Conservation (phyloP, 495 filamentous ascomycete species). For the Barbatosphaeria neglecta region DNA sequence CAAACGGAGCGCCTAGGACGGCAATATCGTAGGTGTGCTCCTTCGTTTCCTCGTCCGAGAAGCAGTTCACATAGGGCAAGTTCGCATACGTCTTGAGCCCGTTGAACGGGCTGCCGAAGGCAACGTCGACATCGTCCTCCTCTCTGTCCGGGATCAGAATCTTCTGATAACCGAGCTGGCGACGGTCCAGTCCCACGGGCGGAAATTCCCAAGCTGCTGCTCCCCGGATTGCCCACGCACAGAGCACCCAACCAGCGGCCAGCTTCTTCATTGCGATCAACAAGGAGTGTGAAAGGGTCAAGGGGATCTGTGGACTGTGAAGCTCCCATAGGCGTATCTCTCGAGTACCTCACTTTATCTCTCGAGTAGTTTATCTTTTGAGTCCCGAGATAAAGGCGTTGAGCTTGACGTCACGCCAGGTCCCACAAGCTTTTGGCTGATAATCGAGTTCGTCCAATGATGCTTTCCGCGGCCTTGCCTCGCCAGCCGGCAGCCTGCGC, state of each 20-base stretch:
- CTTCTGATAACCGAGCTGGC: constrained; percentile 1
- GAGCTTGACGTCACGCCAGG: no score
- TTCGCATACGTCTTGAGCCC: constrained; percentile 70
- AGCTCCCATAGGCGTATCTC: no score
- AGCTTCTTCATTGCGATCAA: no score
- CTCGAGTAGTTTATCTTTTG: no score
- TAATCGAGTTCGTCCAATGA: no score
- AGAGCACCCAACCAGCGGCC: background rate
- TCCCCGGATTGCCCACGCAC: background rate
- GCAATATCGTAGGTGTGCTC: constrained; percentile 67
- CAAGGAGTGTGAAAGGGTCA: no score
- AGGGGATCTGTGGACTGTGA: no score
- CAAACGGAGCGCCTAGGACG: constrained; percentile 55
- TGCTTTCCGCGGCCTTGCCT: no score
- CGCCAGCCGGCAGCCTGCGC: no score
- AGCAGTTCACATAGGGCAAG: constrained; percentile 66
- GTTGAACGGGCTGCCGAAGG: constrained; percentile 36
- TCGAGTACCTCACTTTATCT: no score
- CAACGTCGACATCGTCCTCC: constrained; percentile 14
- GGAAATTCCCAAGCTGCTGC: background rate
- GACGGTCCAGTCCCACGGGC: background rate
- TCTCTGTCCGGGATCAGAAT: constrained; percentile 5
- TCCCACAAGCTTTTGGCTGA: no score
- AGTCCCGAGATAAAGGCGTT: no score
- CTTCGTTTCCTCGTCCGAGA: constrained; percentile 50